phyloP scores from a whole-genome alignment of 2,329 filamentous ascomycete genomes.

The Coniella lustricola region DNA sequence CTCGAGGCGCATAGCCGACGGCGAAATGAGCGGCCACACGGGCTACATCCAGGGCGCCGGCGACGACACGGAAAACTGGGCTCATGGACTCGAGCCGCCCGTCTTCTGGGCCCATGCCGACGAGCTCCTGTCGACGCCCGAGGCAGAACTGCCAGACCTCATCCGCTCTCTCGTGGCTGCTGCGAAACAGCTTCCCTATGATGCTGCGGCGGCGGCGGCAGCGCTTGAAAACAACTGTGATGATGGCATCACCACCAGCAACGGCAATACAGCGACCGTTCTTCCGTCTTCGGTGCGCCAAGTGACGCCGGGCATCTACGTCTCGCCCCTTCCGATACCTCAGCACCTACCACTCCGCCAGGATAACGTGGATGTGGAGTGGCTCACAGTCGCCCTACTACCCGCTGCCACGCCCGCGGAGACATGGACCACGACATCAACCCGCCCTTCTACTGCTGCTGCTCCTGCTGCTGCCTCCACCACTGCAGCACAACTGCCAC shows the following conservation, averaged over 20 bases:
- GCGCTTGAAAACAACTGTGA: background rate
- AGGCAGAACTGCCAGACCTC: slow-evolving; percentile 53
- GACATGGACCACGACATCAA: slow-evolving; percentile 30
- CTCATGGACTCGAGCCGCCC: slow-evolving; percentile 65
- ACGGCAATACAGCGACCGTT: background rate
- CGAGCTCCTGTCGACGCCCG: slow-evolving; percentile 53
- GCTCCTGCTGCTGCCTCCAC: no score
- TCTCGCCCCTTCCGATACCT: slow-evolving; percentile 16
- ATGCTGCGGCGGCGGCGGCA: slow-evolving; percentile 1
- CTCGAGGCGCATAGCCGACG: slow-evolving; percentile 62
- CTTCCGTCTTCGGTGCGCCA: slow-evolving; percentile 2
- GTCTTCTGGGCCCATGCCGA: slow-evolving; percentile 72
- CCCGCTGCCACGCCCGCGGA: slow-evolving; percentile 38
- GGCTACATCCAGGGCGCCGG: slow-evolving; percentile 91
- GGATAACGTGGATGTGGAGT: background rate
- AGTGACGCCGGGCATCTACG: slow-evolving; percentile 21
- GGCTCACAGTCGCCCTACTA: slow-evolving; percentile 37
- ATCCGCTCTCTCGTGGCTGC: slow-evolving; percentile 39
- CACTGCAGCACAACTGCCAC: no score
- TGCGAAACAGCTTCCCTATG: slow-evolving; percentile 12
- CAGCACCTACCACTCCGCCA: background rate
- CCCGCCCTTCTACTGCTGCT: slow-evolving; percentile 4
- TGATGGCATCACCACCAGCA: background rate
- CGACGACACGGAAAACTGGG: slow-evolving; percentile 94
- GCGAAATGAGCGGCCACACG: slow-evolving; percentile 53